phyloP scores from a whole-genome alignment of 768 basidiomycete genomes.

The Trametopsis cervina region DNA sequence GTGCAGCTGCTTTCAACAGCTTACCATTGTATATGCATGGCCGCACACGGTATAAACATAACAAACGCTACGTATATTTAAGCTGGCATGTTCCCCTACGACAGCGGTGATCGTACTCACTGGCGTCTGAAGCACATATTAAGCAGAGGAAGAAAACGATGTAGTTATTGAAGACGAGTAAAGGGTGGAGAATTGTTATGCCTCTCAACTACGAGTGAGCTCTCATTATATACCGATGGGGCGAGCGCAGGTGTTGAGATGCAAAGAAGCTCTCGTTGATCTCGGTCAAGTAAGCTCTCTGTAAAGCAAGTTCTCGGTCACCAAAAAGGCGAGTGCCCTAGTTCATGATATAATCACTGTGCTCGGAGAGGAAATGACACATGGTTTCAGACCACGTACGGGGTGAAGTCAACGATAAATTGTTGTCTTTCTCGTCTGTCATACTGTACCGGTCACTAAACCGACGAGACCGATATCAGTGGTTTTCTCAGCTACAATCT shows the following conservation, averaged over 20 bases:
- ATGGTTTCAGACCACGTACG: too few species aligned
- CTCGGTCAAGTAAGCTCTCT: not conserved
- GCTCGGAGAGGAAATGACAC: too few species aligned
- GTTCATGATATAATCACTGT: too few species aligned
- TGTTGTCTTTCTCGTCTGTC: too few species aligned
- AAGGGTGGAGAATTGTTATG: not conserved
- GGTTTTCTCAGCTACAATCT: too few species aligned
- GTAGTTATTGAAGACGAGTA: not conserved
- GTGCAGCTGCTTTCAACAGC: too few species aligned
- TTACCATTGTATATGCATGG: conserved; percentile 19
- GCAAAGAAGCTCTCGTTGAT: not conserved
- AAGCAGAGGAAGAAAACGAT: not conserved
- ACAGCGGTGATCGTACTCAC: conserved; percentile 8
- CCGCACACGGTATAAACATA: conserved; percentile 21
- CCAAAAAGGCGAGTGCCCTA: too few species aligned
- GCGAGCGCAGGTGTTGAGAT: not conserved
- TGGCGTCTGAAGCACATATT: conserved; percentile 22
- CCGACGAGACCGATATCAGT: too few species aligned
- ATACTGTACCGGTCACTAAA: too few species aligned
- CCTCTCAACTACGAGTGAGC: not conserved
- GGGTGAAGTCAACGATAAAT: too few species aligned
- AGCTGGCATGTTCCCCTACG: not conserved
- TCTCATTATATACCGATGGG: not conserved
- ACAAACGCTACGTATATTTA: conserved; percentile 15
- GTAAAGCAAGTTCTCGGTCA: too few species aligned